Base-by-base conservation (phyloP, 2,329 filamentous ascomycete species). In the Westerdykella sp. region DNA sequence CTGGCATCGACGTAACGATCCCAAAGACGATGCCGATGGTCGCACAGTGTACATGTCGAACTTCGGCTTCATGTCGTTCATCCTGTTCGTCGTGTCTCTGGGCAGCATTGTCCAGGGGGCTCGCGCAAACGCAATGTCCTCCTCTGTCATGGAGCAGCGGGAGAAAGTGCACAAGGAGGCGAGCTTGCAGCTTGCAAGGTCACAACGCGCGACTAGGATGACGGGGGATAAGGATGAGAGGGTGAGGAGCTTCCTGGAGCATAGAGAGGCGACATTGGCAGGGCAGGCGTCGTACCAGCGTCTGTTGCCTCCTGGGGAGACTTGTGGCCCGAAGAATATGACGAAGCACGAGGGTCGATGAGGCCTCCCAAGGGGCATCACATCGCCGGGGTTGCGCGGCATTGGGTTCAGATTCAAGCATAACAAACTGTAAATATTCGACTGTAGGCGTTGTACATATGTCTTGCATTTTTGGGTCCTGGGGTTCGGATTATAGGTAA, bases 201-300 rank as follows among this genome's bases (percentile, higher is more conserved):
- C 77, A 50, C 71, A 76, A 57, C 66, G 74, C 54, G 71, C 79
- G 43, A 70, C 74, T 47, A 6, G n/a, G 32, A 72, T 74, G 40
- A 69, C 75, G 31, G 57, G 69, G 60, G 56, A 68, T 46, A 65
- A 66, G 41, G 65, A 74, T 34, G 69, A 73, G 57, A 76, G 88
- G 41, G 83, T 97, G 32, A 78, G 87, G 53, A 80, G 72, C 42
- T 97, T 97, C 59, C 53, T 97, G 45, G 79, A 80, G 56, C 70
- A 72, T 31, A 59, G 66, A 21, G 70, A 73, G 34, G 62, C 66
- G 12, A 55, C 70, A 14, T 58, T 60, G 30, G 47, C 54, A 3
- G 57, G 67, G 39, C 72, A 75, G 31, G 73, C 73, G 43, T 67
- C 65, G 40, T 70, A 71, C 38, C 65, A 69, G 40, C 68, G 69